phyloP scores from a whole-genome alignment of 768 basidiomycete species.

The Pulveroboletus sp. region DNA sequence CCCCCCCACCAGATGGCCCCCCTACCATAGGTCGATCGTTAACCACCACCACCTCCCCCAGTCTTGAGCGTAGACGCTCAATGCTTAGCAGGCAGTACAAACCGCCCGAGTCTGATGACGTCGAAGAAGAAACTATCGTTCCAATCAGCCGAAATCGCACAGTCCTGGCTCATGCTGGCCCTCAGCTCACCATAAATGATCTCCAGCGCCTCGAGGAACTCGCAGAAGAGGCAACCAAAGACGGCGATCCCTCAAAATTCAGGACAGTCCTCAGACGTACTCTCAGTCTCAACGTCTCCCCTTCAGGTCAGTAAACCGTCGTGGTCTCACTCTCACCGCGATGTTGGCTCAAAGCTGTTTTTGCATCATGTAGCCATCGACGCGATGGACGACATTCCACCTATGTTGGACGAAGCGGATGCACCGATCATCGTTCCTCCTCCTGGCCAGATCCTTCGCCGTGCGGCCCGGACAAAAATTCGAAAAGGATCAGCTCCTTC shows the following conservation, averaged over 20 bases:
- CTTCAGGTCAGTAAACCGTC: slow-evolving; percentile 63
- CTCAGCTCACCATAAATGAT: slow-evolving; percentile 89
- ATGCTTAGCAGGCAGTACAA: slow-evolving; percentile 95
- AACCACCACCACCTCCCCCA: slow-evolving; percentile 40
- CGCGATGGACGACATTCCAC: slow-evolving; percentile 64
- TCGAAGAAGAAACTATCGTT: slow-evolving; percentile 69
- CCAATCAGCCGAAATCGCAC: slow-evolving; percentile 69
- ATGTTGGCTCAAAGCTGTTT: slow-evolving; percentile 20
- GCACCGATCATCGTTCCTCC: slow-evolving; percentile 84
- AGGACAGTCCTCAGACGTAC: slow-evolving; percentile 80
- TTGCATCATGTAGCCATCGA: slow-evolving; percentile 50
- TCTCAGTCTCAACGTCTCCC: slow-evolving; percentile 82
- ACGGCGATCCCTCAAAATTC: slow-evolving; percentile 78
- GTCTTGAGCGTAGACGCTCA: slow-evolving; percentile 81
- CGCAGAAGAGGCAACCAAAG: slow-evolving; percentile 84
- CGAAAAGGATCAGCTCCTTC: slow-evolving; percentile 77
- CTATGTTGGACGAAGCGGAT: slow-evolving; percentile 78
- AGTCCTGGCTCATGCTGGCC: slow-evolving; percentile 63
- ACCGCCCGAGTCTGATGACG: slow-evolving; percentile 73
- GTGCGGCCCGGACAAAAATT: slow-evolving; percentile 93
- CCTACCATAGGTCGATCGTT: slow-evolving; percentile 39
- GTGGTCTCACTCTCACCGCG: slow-evolving; percentile 3
- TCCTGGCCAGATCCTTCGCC: slow-evolving; percentile 85
- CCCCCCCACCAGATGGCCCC: slow-evolving; percentile 51
- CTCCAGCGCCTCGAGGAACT: slow-evolving; percentile 92